phyloP scores from a whole-genome alignment of 179 eudicot species.

The Carnegiea gigantea region DNA sequence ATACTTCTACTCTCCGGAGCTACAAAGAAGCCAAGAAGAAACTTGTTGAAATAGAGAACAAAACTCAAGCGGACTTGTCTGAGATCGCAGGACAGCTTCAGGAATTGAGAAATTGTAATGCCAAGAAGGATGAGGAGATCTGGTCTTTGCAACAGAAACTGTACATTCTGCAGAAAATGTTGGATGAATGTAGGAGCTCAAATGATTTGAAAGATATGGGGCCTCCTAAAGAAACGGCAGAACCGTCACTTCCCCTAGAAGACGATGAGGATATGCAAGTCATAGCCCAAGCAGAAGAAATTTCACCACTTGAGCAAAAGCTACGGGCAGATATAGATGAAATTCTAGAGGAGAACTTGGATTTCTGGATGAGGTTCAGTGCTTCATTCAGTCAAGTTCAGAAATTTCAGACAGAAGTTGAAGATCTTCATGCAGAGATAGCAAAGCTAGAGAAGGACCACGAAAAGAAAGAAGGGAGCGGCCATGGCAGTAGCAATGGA shows the following conservation, averaged over 20 bases:
- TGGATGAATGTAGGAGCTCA: constrained; percentile 32
- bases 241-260: constrained; percentile 14
- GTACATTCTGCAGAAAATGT: constrained; percentile 34
- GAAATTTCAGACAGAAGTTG: constrained; percentile 60
- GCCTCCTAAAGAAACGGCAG: constrained; percentile 25
- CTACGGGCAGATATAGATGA: constrained; percentile 64
- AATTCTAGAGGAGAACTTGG: constrained; percentile 74
- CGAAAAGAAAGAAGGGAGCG: constrained; percentile 44
- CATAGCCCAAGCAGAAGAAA: constrained; percentile 25
- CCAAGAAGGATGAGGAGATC: constrained; percentile 71
- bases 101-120: constrained; percentile 46
- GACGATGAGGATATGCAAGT: constrained; percentile 42
- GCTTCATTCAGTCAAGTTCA: constrained; percentile 64
- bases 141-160: constrained; percentile 51
- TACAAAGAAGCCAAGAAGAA: constrained; percentile 64
- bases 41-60: constrained; percentile 56
- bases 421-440: constrained; percentile 60
- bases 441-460: constrained; percentile 44
- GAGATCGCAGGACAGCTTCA: constrained; percentile 47
- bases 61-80: constrained; percentile 39
- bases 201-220: constrained; percentile 15
- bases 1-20: constrained; percentile 52
- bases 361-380: constrained; percentile 85
- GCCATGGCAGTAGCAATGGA: constrained; percentile 28
- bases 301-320: constrained; percentile 66